A percentile compares a stretch with the other conserved stretches of the same genome.
Conservation (phyloP, 2,329 filamentous ascomycete species). For the Pestalotiopsis sp. region DNA sequence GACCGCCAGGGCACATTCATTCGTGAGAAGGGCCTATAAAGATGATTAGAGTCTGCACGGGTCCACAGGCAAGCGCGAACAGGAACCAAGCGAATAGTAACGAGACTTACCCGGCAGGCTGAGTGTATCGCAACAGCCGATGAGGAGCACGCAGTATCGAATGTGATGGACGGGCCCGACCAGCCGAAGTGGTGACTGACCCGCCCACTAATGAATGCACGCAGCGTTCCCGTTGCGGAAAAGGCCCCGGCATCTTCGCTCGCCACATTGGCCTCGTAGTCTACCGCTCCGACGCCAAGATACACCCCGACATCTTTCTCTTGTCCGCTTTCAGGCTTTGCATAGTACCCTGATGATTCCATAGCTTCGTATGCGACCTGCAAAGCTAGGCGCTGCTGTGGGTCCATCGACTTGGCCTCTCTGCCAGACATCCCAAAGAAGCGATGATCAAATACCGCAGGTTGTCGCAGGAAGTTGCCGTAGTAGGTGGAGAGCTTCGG, state of each 20-base stretch:
- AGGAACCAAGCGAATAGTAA: background rate
- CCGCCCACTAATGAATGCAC: constrained; percentile 33
- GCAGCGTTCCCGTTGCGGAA: constrained; percentile 35
- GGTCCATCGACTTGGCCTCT: constrained; percentile 30
- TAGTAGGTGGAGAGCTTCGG: constrained; percentile 16
- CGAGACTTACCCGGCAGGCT: constrained; percentile 26
- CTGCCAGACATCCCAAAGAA: constrained; percentile 31
- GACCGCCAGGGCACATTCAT: constrained; percentile 35
- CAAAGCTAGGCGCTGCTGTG: constrained; percentile 28
- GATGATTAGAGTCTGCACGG: background rate
- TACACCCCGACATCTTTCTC: constrained; percentile 27
- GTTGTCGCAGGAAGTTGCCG: constrained; percentile 24
- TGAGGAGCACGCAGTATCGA: constrained; percentile 41
- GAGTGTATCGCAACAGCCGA: constrained; percentile 36
- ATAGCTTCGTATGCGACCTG: constrained; percentile 22
- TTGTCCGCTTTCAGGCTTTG: constrained; percentile 10
- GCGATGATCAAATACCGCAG: constrained; percentile 26
- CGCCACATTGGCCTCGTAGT: constrained; percentile 23
- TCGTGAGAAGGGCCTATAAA: constrained; percentile 23
- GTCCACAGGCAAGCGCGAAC: background rate
- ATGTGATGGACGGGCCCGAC: constrained; percentile 33
- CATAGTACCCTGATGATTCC: constrained; percentile 21
- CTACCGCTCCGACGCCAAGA: constrained; percentile 23
- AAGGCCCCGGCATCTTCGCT: constrained; percentile 25
- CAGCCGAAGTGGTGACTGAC: constrained; percentile 39